A percentile compares a stretch with the other conserved stretches of the same genome.
phyloP scores from a whole-genome alignment of 1,284 basidiomycete genomes.

The Fomitopsis pinicola region DNA sequence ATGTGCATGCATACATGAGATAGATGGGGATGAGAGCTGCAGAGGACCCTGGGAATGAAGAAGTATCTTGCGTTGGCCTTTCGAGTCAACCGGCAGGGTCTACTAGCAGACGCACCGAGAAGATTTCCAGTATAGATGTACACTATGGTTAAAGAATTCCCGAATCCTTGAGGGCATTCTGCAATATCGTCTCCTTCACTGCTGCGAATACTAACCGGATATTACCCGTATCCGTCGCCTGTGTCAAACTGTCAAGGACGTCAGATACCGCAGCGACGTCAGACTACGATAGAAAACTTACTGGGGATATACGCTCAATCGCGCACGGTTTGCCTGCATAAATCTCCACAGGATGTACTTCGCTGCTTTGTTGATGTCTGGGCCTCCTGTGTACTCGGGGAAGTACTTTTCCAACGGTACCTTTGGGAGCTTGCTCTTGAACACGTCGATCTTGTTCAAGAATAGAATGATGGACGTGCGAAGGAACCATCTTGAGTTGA shows the following conservation, averaged over 20 bases:
- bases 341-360: slow-evolving; percentile 98
- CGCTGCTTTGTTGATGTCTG: slow-evolving; percentile 96
- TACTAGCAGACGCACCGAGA: slow-evolving; percentile 3
- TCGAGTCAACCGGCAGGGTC: too few relatives aligned
- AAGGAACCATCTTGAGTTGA: slow-evolving; percentile 98
- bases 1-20: slow-evolving; percentile 9
- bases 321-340: slow-evolving; percentile 90
- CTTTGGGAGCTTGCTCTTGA: slow-evolving; percentile 91
- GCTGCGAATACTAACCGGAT: slow-evolving; percentile 93
- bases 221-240: slow-evolving; percentile 78
- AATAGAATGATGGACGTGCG: slow-evolving; percentile 91
- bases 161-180: slow-evolving; percentile 83
- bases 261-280: slow-evolving; percentile 5
- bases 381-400: slow-evolving; percentile 91
- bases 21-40: slow-evolving; percentile 2
- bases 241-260: slow-evolving; percentile 53
- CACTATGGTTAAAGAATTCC: slow-evolving; percentile 55
- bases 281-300: slow-evolving; percentile 37
- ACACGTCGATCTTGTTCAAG: slow-evolving; percentile 95
- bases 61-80: too few relatives aligned
- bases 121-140: slow-evolving; percentile 2
- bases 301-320: slow-evolving; percentile 91
- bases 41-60: not conserved
- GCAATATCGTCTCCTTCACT: slow-evolving; percentile 96
- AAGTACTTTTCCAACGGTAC: slow-evolving; percentile 88